phyloP scores from a whole-genome alignment of 2,329 filamentous ascomycete species.

The Aspergillus thermomutatus region DNA sequence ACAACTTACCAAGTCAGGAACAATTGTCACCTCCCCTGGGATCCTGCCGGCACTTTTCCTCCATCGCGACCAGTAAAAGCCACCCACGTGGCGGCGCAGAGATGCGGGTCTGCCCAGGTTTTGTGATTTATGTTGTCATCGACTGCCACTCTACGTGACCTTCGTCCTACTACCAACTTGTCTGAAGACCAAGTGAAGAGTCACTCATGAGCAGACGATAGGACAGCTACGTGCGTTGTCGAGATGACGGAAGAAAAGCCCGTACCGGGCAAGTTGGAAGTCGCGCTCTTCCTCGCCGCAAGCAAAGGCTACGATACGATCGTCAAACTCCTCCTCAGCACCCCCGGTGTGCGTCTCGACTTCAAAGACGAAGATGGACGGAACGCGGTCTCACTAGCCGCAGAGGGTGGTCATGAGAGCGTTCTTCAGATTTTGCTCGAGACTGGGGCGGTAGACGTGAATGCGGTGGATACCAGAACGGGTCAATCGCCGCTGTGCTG shows the following conservation, averaged over 20 bases:
- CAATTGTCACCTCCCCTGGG: background rate
- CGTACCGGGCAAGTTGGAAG: slow-evolving; percentile 16
- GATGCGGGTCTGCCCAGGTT: background rate
- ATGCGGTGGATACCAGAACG: slow-evolving; percentile 8
- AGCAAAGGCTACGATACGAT: slow-evolving; percentile 24
- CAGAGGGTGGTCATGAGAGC: slow-evolving; percentile 19
- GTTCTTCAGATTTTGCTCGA: slow-evolving; percentile 20
- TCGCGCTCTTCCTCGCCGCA: slow-evolving; percentile 21
- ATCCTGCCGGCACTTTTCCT: background rate
- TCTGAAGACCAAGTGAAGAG: background rate
- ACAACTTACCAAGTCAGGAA: background rate
- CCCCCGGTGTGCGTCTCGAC: slow-evolving; percentile 20
- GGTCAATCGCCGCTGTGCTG: slow-evolving; percentile 18
- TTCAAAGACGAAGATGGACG: slow-evolving; percentile 15
- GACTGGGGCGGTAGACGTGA: slow-evolving; percentile 12
- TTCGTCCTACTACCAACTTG: background rate
- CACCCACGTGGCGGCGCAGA: background rate
- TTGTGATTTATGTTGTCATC: background rate
- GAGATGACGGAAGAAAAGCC: background rate
- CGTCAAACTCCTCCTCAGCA: slow-evolving; percentile 18
- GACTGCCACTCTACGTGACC: background rate
- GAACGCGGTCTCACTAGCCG: slow-evolving; percentile 22
- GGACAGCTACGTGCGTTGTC: background rate
- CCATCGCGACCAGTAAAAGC: background rate
- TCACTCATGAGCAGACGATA: background rate